Evolutionary conservation across 305 asterid genomes (phyloP).

Genomic region (Solanum aculeatissimum): DNA sequence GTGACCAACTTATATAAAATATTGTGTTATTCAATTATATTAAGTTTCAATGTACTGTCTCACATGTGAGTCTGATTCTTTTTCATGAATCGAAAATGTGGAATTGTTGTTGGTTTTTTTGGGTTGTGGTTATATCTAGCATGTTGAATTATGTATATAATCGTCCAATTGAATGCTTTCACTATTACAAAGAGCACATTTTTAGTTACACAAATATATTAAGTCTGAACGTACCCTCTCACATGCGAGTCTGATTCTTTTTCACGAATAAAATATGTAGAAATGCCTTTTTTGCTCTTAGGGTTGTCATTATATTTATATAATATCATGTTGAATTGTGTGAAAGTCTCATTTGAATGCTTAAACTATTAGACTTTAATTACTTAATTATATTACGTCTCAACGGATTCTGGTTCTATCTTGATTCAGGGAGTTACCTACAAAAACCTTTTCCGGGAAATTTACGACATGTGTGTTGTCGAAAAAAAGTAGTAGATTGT

Average conservation of each 20-base stretch:
- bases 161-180: neutral
- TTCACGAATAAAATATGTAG: neutral
- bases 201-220: neutral
- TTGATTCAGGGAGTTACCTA: constrained; percentile 21
- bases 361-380: neutral
- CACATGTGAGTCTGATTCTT: neutral
- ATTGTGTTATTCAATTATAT: neutral
- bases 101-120: neutral
- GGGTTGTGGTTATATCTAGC: neutral
- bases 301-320: neutral
- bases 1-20: neutral
- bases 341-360: neutral
- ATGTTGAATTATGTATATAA: neutral
- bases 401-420: neutral
- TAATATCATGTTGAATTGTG: neutral
- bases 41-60: neutral
- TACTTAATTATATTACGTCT: neutral
- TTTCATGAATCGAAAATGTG: neutral
- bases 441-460: constrained; percentile 11
- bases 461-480: constrained; percentile 1
- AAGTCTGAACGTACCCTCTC: neutral
- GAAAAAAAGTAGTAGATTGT: constrained; percentile 11
- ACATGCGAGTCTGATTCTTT: neutral
- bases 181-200: neutral
- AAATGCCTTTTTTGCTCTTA: neutral